phyloP scores from a whole-genome alignment of 2,329 filamentous ascomycete genomes.

The Metarhizium humberi region DNA sequence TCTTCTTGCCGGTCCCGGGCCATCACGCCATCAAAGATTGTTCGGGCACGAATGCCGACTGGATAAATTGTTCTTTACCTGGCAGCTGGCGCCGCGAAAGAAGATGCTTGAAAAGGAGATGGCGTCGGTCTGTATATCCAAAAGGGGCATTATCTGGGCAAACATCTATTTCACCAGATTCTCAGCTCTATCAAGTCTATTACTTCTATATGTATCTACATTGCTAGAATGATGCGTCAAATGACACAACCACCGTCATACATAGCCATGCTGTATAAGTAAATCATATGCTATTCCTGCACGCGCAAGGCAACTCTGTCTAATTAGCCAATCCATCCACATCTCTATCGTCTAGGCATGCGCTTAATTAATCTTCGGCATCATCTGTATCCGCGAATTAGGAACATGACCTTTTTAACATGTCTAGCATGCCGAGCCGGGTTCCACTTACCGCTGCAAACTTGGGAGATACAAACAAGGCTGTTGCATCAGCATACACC shows the following conservation, averaged over 20 bases:
- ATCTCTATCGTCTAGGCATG: not conserved
- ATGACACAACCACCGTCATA: not conserved
- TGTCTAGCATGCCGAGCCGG: not conserved
- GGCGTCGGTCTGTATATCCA: too few relatives aligned
- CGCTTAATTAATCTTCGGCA: conserved; percentile 9
- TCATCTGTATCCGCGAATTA: conserved; percentile 7
- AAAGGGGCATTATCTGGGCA: too few relatives aligned
- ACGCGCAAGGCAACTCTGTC: not conserved
- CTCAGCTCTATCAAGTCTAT: not conserved
- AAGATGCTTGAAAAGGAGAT: too few relatives aligned
- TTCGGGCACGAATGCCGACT: too few relatives aligned
- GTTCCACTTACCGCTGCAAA: conserved; percentile 57
- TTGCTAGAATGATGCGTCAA: not conserved
- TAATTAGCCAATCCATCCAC: not conserved
- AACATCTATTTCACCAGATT: too few relatives aligned
- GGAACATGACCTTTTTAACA: not conserved
- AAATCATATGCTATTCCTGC: not conserved
- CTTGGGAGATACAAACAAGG: conserved; percentile 81
- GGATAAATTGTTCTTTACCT: too few relatives aligned
- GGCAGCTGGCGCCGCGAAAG: too few relatives aligned
- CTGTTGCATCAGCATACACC: conserved; percentile 73
- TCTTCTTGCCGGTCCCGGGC: too few relatives aligned
- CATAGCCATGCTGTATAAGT: not conserved
- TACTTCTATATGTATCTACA: not conserved
- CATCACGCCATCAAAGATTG: too few relatives aligned